These are phyloP conservation scores for Lupinus albus DNA, from an alignment of 306 rosid genomes.

Conservation along the genomic window DNA sequence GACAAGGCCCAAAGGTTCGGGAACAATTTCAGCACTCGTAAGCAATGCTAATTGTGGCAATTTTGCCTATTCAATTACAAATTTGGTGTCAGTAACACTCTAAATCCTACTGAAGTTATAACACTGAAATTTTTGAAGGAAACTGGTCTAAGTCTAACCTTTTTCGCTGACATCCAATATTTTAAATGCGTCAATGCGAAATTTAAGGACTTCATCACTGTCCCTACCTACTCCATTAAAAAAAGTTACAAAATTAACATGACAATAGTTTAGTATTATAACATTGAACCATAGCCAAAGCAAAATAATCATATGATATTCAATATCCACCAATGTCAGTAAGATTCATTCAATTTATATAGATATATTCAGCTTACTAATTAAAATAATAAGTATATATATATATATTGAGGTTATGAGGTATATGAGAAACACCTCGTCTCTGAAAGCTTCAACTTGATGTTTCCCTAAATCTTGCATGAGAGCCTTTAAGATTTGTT, in stretches of 20 bases:
- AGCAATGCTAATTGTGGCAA: constrained; percentile 70
- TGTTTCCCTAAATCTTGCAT: constrained; percentile 74
- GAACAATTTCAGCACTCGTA: constrained; percentile 61
- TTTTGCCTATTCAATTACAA: constrained; percentile 51
- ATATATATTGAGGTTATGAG: neutral
- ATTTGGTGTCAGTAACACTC: neutral
- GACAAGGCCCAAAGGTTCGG: constrained; percentile 73
- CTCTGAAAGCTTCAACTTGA: constrained; percentile 70
- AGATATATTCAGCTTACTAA: too few species aligned
- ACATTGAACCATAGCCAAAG: neutral
- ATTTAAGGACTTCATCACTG: constrained; percentile 61
- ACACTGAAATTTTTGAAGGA: neutral
- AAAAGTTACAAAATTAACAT: neutral
- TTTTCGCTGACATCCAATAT: constrained; percentile 67
- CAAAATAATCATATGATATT: neutral
- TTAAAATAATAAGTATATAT: too few species aligned
- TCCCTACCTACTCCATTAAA: constrained; percentile 54
- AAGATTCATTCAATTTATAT: neutral
- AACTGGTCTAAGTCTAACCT: constrained; percentile 46
- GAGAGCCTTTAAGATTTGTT: constrained; percentile 56
- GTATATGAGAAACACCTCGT: constrained; percentile 54
- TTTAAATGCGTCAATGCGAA: constrained; percentile 52
- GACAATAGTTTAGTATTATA: neutral
- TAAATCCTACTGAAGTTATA: neutral
- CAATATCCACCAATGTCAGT: neutral